phyloP scores from a whole-genome alignment of 768 basidiomycete species.

The Dendrothele bispora region DNA sequence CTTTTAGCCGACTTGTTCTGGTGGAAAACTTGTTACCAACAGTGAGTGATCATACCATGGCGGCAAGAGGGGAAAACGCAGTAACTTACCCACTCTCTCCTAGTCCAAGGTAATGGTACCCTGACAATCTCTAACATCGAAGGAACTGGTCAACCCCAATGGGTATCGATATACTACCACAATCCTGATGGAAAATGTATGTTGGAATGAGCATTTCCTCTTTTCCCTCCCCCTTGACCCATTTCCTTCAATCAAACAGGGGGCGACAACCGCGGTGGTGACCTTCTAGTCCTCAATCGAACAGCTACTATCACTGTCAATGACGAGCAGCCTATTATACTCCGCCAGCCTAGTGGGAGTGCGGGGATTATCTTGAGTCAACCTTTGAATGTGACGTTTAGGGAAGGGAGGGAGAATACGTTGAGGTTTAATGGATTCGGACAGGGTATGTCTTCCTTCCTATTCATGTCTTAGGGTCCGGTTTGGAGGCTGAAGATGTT shows the following conservation, averaged over 20 bases:
- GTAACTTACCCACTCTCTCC: too few species aligned
- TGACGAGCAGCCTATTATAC: slow-evolving; percentile 20
- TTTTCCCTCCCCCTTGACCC: background rate
- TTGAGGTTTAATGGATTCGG: too few species aligned
- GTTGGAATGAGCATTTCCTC: too few species aligned
- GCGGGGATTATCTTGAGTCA: slow-evolving; percentile 24
- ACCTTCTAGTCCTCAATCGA: slow-evolving; percentile 18
- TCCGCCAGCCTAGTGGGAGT: slow-evolving; percentile 19
- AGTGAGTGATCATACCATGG: too few species aligned
- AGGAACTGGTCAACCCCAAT: slow-evolving; percentile 29
- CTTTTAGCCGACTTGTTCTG: slow-evolving; percentile 22
- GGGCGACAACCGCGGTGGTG: slow-evolving; percentile 23
- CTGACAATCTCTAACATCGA: slow-evolving; percentile 25
- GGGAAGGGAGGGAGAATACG: slow-evolving; percentile 17
- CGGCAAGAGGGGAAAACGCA: too few species aligned
- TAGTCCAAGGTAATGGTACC: slow-evolving; percentile 17
- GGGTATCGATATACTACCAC: slow-evolving; percentile 29
- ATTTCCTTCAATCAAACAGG: slow-evolving; percentile 11
- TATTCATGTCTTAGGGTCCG: too few species aligned
- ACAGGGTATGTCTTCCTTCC: too few species aligned
- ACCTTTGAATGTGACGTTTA: slow-evolving; percentile 20
- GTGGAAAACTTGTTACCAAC: slow-evolving; percentile 18
- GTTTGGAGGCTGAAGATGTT: too few species aligned
- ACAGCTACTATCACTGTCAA: slow-evolving; percentile 24
- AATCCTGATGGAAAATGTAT: slow-evolving; percentile 4